phyloP scores from a whole-genome alignment of 257 asterid genomes.

The Linaria vulgaris region DNA sequence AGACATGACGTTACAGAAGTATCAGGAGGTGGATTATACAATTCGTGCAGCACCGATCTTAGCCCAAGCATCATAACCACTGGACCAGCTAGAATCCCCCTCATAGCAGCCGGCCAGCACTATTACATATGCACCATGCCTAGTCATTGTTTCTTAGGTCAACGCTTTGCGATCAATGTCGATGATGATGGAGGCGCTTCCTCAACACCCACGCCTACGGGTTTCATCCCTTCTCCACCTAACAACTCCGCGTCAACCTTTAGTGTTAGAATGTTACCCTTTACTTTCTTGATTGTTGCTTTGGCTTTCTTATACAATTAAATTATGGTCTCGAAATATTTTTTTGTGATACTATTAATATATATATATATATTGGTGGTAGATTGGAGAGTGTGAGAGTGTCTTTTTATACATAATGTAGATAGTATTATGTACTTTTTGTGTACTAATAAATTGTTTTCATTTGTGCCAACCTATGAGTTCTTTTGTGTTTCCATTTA shows the following conservation, averaged over 20 bases:
- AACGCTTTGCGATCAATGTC: slow-evolving; percentile 65
- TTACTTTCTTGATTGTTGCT: slow-evolving; percentile 62
- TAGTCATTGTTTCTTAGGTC: slow-evolving; percentile 53
- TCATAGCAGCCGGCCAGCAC: slow-evolving; percentile 54
- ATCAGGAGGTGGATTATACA: slow-evolving; percentile 39
- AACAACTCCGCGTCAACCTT: slow-evolving; percentile 21
- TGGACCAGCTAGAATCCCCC: slow-evolving; percentile 58
- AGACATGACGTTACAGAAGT: slow-evolving; percentile 54
- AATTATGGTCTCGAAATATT: too few relatives aligned
- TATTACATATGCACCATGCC: slow-evolving; percentile 54
- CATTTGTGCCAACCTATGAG: background rate
- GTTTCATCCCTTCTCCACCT: slow-evolving; percentile 10
- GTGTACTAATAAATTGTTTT: slow-evolving; percentile 16
- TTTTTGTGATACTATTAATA: too few relatives aligned
- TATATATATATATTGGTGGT: too few relatives aligned
- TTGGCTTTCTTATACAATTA: slow-evolving; percentile 38
- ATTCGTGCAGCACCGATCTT: slow-evolving; percentile 52
- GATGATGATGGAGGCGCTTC: slow-evolving; percentile 26
- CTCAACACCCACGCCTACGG: background rate
- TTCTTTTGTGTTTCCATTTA: background rate
- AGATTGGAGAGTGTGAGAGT: slow-evolving; percentile 3
- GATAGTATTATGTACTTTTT: slow-evolving; percentile 1
- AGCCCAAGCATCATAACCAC: slow-evolving; percentile 13
- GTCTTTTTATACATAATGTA: slow-evolving; percentile 11
- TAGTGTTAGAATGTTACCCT: slow-evolving; percentile 43